Evolutionary conservation across 176 grass and related monocot species (phyloP).

Genomic region (Lolium perenne): DNA sequence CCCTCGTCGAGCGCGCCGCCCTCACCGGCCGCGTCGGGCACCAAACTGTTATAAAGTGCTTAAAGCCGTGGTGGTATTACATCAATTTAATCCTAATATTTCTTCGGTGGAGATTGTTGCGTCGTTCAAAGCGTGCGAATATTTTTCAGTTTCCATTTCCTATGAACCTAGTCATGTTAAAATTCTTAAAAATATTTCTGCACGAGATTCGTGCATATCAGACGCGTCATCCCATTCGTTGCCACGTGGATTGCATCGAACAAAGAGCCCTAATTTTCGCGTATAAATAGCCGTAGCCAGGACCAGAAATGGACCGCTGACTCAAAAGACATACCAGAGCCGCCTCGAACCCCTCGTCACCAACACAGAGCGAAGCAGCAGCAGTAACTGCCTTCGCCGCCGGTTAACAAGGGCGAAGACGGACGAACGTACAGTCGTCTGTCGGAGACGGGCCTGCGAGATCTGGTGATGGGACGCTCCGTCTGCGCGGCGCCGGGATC

Average conservation of each 20-base stretch:
- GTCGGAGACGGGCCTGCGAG: not conserved
- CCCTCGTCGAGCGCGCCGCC: no score
- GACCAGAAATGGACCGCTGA: not conserved
- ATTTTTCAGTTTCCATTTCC: not conserved
- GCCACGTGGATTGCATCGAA: not conserved
- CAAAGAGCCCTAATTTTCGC: not conserved
- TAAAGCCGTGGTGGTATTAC: no score
- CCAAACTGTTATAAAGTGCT: no score
- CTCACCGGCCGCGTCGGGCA: no score
- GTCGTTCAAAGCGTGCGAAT: no score
- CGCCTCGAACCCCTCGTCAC: not conserved
- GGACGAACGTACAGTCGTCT: not conserved
- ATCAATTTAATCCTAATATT: no score
- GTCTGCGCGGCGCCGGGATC: not conserved
- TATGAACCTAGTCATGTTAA: not conserved
- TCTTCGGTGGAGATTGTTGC: no score
- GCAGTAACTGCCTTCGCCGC: not conserved
- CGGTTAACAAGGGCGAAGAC: not conserved
- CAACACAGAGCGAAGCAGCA: not conserved
- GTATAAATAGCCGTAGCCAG: conserved; percentile 9
- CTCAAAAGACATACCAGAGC: not conserved
- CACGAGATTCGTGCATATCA: not conserved
- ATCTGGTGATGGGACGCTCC: not conserved
- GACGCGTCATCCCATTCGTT: no score
- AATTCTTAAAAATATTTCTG: not conserved